Percentiles rank a stretch among this genome's conserved stretches.
Evolutionary conservation across 129 eudicot genomes (phyloP).

Genomic region (Erigeron canadensis): DNA sequence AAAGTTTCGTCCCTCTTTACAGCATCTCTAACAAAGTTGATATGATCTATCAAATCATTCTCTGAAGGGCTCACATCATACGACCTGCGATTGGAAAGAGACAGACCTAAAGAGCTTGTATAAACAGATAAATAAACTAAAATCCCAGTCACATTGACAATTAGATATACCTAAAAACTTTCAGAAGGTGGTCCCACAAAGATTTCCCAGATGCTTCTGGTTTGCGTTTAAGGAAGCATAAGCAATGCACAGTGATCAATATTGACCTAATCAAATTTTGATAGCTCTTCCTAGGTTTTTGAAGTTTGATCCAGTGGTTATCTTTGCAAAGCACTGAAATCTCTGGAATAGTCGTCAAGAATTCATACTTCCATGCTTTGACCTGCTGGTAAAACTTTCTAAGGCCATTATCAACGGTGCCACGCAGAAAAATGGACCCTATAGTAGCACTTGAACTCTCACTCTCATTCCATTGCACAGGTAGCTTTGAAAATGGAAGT

Average conservation of each 20-base stretch:
- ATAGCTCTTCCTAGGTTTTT: conserved; percentile 74
- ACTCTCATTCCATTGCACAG: conserved; percentile 47
- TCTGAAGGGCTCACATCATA: conserved; percentile 58
- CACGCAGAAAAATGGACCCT: conserved; percentile 47
- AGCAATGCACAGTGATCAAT: conserved; percentile 54
- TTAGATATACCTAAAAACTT: conserved; percentile 59
- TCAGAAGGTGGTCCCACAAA: conserved; percentile 62
- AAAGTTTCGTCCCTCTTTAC: conserved; percentile 52
- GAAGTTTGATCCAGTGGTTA: conserved; percentile 73
- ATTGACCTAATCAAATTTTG: conserved; percentile 49
- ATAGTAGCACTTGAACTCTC: conserved; percentile 16
- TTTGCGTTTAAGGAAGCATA: conserved; percentile 50
- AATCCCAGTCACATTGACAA: not conserved
- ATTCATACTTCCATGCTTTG: conserved; percentile 76
- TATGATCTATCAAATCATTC: conserved; percentile 60
- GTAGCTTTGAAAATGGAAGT: conserved; percentile 61
- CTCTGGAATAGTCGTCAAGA: conserved; percentile 45
- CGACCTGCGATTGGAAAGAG: conserved; percentile 40
- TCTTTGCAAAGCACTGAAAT: conserved; percentile 63
- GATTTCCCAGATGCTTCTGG: conserved; percentile 57
- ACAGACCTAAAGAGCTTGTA: conserved; percentile 17
- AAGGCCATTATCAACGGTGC: conserved; percentile 66
- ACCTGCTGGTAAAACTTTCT: conserved; percentile 55
- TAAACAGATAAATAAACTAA: not conserved
- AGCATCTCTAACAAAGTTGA: conserved; percentile 46